Base-by-base conservation (phyloP, 2,329 filamentous ascomycete species). In the Nannizziopsis arthrosporioides region DNA sequence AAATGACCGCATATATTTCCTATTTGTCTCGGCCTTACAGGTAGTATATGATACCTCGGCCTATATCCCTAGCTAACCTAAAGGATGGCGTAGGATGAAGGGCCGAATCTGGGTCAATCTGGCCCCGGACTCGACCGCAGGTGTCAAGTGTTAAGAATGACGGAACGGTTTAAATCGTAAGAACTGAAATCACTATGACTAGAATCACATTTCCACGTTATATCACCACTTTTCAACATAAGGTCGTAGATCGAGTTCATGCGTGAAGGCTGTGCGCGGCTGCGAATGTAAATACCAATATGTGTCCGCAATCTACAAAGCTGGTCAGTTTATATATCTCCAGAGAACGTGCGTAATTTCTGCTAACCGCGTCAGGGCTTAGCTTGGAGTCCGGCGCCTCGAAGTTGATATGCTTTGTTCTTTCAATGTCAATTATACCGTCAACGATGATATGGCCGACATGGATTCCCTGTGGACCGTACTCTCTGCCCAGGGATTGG, bases 261-360 rank as follows among this genome's bases (percentile, higher is more conserved):
- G 85, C 0, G 85, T 88, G 59, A 90, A 93, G 1, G 79, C 79
- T 5, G 83, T 85, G 56, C 78, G 75, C 30, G 82, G 84, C 69
- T 94, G 87, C 0, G 80, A 83, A 60, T 94, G 87, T 58, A 94
- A 62, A 61, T 82, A 72, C 85, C 86, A 94, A 60, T 94, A 94
- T 9, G 78, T 77, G 55, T 93, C 85, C 9, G 87, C 87, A 71
- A 94, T 93, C 80, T 90, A 53, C 9, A 18, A 41, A 22, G 15
- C 44, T 39, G 37, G 40, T 18, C 4, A 34, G 22, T 14, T 38
- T 12, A 18, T 17, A n/a, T n/a, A 44, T 7, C 5, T 1, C 27
- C 14, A 5, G 7, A 36, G 12, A 11, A 18, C 11, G n/a, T 27
- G 32, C 22, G 2, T 15, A 34, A 35, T 34, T 15, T 15, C 6